Evolutionary conservation across 148 eudicot genomes (phyloP), one percentile per base, ranked within the genome.

Genomic region (Cornus kousa): DNA sequence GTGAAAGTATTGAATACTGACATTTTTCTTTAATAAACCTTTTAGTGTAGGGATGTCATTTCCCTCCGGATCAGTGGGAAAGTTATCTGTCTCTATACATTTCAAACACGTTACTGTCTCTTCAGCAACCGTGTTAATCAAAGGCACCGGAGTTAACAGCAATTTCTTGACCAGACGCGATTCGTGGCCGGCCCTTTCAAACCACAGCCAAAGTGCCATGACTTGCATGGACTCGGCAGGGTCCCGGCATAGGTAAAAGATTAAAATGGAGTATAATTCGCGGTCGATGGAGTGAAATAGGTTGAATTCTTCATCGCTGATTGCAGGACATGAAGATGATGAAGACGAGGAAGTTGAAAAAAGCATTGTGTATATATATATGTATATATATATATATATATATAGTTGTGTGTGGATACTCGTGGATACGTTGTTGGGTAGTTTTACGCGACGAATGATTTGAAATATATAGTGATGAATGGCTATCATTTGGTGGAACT

Each of bases 151-250:
- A 32, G 72, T n/a, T 5, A 72, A 40, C 55, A 65, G 2, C 17
- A 73, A 0, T 12, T 46, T 33, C 1, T 57, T 4, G 10, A 83
- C 46, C 16, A 80, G 14, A 7, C 37, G 55, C 8, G n/a, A 2
- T 2, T 53, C 8, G 22, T n/a, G 20, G 17, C 71, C 28, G 0
- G 9, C 5, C n/a, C 67, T 68, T 59, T 86, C 86, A 0, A 86
- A 76, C 82, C 86, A 86, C 13, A 83, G 69, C 59, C 70, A 80
- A 31, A 86, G 71, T 0, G 75, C 88, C 78, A 80, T 75, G 9
- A 80, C 83, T 6, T 71, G 77, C 67, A 86, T 78, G 37, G 86
- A 77, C 60, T 83, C 81, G 24, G 24, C 71, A 11, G 83, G 80
- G 35, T 70, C 46, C 0, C 76, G 72, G 0, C 46, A 9, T 1